These are phyloP conservation scores for Penicillium argentinense DNA, from an alignment of 495 filamentous ascomycete species.

Conservation along the genomic window DNA sequence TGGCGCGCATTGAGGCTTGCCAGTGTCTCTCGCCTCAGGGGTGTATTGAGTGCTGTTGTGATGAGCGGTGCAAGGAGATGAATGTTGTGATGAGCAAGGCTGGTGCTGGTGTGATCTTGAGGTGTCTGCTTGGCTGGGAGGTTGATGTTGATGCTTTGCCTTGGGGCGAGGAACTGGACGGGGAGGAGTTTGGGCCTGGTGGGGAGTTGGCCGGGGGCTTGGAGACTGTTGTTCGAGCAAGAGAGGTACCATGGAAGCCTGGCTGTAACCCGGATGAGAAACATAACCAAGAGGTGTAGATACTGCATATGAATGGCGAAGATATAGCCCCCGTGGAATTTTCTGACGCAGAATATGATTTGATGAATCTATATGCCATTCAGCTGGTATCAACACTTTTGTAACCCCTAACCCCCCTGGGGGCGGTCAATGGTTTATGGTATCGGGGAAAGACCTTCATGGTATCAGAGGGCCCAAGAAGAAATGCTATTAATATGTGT, in stretches of 20 bases:
- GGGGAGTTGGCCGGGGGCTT: conserved; percentile 65
- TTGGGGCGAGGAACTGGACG: conserved; percentile 66
- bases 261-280: conserved; percentile 28
- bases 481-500: conserved; percentile 1
- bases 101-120: conserved; percentile 77
- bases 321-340: neutral
- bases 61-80: conserved; percentile 80
- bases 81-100: conserved; percentile 95
- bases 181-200: conserved; percentile 19
- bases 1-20: conserved; percentile 76
- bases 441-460: too few species aligned
- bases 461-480: conserved; percentile 1
- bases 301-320: neutral
- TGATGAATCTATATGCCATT: neutral
- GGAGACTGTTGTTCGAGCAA: conserved; percentile 79
- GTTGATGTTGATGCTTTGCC: conserved; percentile 75
- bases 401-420: too few species aligned
- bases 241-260: conserved; percentile 54
- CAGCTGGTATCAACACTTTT: too few species aligned
- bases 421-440: too few species aligned
- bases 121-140: conserved; percentile 68
- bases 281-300: conserved; percentile 17
- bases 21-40: conserved; percentile 61
- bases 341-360: neutral
- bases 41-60: conserved; percentile 86